Evolutionary conservation across 306 rosid species (phyloP).

Genomic region (Casuarina equisetifolia): DNA sequence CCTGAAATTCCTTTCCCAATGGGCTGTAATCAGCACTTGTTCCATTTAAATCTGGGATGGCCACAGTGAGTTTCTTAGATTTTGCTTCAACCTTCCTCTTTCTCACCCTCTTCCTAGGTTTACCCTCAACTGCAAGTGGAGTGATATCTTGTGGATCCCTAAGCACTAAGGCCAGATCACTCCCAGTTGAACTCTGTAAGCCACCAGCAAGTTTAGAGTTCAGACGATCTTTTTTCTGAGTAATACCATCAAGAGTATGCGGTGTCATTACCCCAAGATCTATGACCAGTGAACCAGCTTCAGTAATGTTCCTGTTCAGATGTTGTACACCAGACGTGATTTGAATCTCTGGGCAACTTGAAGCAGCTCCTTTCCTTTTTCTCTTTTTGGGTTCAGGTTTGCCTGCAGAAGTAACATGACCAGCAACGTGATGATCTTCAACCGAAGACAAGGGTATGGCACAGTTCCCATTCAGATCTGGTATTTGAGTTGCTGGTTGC

Average conservation of each 20-base stretch:
- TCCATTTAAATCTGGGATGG: slow-evolving; percentile 75
- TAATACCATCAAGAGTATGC: slow-evolving; percentile 7
- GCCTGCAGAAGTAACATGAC: slow-evolving; percentile 36
- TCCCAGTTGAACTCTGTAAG: slow-evolving; percentile 17
- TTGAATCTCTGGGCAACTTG: slow-evolving; percentile 20
- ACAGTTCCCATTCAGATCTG: slow-evolving; percentile 51
- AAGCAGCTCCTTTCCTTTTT: slow-evolving; percentile 30
- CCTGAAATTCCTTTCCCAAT: slow-evolving; percentile 32
- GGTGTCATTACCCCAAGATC: slow-evolving; percentile 37
- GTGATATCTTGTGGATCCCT: slow-evolving; percentile 18
- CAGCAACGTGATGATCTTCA: slow-evolving; percentile 27
- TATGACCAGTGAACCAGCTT: slow-evolving; percentile 44
- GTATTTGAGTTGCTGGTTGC: slow-evolving; percentile 37
- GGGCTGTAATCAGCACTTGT: slow-evolving; percentile 38
- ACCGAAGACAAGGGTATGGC: slow-evolving; percentile 15
- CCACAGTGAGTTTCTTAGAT: slow-evolving; percentile 23
- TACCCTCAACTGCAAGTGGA: slow-evolving; percentile 5
- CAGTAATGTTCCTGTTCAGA: slow-evolving; percentile 15
- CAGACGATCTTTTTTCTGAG: slow-evolving; percentile 23
- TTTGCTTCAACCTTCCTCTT: slow-evolving; percentile 31
- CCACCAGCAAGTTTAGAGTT: slow-evolving; percentile 22
- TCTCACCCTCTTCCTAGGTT: slow-evolving; percentile 25
- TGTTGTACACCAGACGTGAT: slow-evolving; percentile 1
- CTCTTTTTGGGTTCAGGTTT: slow-evolving; percentile 40
- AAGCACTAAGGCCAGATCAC: slow-evolving; percentile 8